phyloP scores from a whole-genome alignment of 2,329 filamentous ascomycete genomes.

The Colletotrichum brevisporum region DNA sequence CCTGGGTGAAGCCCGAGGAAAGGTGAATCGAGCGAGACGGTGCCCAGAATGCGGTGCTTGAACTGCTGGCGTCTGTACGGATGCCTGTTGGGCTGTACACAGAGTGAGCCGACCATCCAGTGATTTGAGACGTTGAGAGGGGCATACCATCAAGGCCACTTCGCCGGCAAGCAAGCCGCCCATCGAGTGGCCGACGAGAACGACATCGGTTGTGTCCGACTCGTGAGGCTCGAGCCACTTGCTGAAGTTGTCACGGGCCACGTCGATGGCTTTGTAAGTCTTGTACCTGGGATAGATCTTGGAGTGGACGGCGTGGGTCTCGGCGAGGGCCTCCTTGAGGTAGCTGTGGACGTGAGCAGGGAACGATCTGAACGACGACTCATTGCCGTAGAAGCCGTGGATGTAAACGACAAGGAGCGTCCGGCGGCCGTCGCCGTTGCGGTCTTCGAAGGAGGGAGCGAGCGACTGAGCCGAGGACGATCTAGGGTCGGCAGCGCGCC shows the following conservation, averaged over 20 bases:
- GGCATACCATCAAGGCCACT: slow-evolving; percentile 74
- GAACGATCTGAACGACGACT: slow-evolving; percentile 89
- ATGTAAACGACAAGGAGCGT: slow-evolving; percentile 85
- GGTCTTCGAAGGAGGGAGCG: slow-evolving; percentile 44
- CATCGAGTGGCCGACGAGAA: slow-evolving; percentile 91
- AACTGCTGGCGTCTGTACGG: slow-evolving; percentile 59
- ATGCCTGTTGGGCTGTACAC: slow-evolving; percentile 50
- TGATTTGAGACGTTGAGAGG: not conserved
- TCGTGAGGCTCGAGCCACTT: slow-evolving; percentile 86
- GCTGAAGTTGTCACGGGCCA: slow-evolving; percentile 87
- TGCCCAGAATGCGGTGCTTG: slow-evolving; percentile 83
- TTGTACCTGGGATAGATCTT: slow-evolving; percentile 89
- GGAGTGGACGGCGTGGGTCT: slow-evolving; percentile 86
- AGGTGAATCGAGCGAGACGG: slow-evolving; percentile 86
- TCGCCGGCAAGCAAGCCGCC: slow-evolving; percentile 88
- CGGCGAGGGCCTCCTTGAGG: slow-evolving; percentile 74
- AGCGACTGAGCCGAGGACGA: slow-evolving; percentile 61
- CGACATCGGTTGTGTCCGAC: slow-evolving; percentile 79
- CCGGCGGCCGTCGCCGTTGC: slow-evolving; percentile 54
- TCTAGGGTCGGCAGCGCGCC: slow-evolving; percentile 58
- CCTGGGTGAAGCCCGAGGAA: slow-evolving; percentile 92
- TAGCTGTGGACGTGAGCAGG: slow-evolving; percentile 88
- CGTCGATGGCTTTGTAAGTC: slow-evolving; percentile 78
- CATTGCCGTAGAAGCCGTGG: slow-evolving; percentile 91
- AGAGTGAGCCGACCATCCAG: slow-evolving; percentile 16